phyloP scores from a whole-genome alignment of 768 basidiomycete species.

The Termitomyces heimii region DNA sequence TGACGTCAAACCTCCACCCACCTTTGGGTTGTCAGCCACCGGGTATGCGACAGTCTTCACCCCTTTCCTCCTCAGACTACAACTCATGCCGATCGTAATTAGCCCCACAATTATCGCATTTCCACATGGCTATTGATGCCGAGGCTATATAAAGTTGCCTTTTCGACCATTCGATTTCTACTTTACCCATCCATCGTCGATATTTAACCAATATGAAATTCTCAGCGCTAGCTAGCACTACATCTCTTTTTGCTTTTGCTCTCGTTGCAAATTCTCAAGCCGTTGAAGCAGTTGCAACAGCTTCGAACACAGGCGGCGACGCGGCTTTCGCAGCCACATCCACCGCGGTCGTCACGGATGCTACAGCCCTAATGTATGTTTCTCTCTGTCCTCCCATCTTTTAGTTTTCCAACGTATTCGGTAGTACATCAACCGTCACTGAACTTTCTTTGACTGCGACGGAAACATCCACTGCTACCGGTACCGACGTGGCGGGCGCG shows the following conservation, averaged over 20 bases:
- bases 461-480: background rate
- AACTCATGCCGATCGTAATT: background rate
- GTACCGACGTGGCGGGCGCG: background rate
- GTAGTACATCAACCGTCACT: background rate
- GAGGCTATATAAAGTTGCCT: background rate
- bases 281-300: background rate
- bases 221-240: slow-evolving; percentile 2
- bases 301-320: background rate
- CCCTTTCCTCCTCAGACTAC: background rate
- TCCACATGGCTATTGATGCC: background rate
- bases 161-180: background rate
- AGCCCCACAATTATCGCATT: background rate
- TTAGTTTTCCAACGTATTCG: background rate
- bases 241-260: slow-evolving; percentile 2
- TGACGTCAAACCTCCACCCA: background rate
- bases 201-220: slow-evolving; percentile 3
- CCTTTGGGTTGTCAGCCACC: background rate
- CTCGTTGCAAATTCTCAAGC: background rate
- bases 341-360: background rate
- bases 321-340: background rate
- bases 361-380: background rate
- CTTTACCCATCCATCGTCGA: background rate
- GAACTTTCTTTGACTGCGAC: background rate
- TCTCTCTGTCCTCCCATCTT: background rate
- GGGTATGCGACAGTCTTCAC: background rate